Percentiles rank a stretch among this genome's conserved stretches.
Evolutionary conservation across 2,329 filamentous ascomycete genomes (phyloP).

Genomic region (Trichoderma arundinaceum): DNA sequence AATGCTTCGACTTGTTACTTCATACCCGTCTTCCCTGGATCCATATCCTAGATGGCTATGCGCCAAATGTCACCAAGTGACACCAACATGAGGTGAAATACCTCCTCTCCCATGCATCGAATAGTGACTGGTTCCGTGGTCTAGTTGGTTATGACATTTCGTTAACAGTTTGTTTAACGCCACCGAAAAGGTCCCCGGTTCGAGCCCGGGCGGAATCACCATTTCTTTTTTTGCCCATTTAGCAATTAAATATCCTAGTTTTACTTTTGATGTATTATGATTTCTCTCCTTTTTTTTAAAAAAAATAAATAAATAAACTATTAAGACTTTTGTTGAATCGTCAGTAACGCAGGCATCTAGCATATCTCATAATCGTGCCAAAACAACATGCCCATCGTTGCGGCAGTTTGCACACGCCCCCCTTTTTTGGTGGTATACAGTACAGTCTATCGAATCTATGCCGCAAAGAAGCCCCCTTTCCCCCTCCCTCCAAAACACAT

Average conservation of each 20-base stretch:
- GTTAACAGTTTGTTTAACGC: slow-evolving; percentile 35
- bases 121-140: slow-evolving; percentile 37
- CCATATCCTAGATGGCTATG: no score
- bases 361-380: slow-evolving; percentile 27
- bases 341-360: slow-evolving; percentile 8
- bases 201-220: slow-evolving; percentile 40
- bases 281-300: no score
- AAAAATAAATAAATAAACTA: background rate
- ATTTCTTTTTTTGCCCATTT: slow-evolving; percentile 13
- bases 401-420: background rate
- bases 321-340: slow-evolving; percentile 10
- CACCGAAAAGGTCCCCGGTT: slow-evolving; percentile 42
- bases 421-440: slow-evolving; percentile 10
- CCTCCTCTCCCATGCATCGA: background rate
- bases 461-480: background rate
- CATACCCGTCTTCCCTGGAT: no score
- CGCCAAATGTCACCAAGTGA: no score
- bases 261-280: background rate
- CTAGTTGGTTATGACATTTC: slow-evolving; percentile 42
- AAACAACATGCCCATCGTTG: background rate
- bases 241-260: background rate
- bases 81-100: background rate
- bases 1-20: no score
- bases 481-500: background rate
- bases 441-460: slow-evolving; percentile 30